Base-by-base conservation (phyloP, 2,329 filamentous ascomycete species). In the Ophiosphaerella narmari region DNA sequence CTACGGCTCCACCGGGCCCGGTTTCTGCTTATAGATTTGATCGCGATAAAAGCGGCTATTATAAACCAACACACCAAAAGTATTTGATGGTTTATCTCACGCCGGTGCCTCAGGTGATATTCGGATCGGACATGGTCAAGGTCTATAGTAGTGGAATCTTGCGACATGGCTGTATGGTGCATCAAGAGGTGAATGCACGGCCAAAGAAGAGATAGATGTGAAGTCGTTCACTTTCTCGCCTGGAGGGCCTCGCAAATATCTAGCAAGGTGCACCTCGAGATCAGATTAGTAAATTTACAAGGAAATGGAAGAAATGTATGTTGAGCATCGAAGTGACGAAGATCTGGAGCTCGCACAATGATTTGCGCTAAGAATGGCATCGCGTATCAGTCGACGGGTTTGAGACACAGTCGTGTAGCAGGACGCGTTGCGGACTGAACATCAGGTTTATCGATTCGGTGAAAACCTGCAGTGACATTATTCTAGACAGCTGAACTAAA, bases 61-160 rank as follows among this genome's bases (percentile, higher is more conserved):
- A 52, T 46, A 24, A 46, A 33, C 65, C 64, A 68, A 8, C 55
- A 38, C 1, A 52, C 11, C 43, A 46, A 44, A 21, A 59, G 59
- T 6, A 68, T 36, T 1, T 39, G 48, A 14, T 57, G 52, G 31
- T 67, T 62, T 11, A 39, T 40, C 16, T 44, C 39, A 2, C 60
- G 58, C 37, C 65, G 54, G 41, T 67, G 63, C 37, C 54, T 48
- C 7, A 66, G 39, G 38, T 67, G 64, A 42, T 66, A 57, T 29
- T 64, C 54, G 41, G 65, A 63, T 8, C 64, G 62, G 14, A 60
- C 49, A 34, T 64, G 55, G 18, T 65, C 63, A 32, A 65, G 38
- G 14, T 57, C 44, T 34, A 2, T 13, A 14, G 16, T 26, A 2
- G 8, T 50, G 36, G 2, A 35, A 23, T 18, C 37, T 34, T 7